Percentiles rank a stretch among this genome's conserved stretches.
These are phyloP conservation scores for Globisporangium cylindrosporum DNA, from an alignment of 352 stramenopile species.

Conservation along the genomic window DNA sequence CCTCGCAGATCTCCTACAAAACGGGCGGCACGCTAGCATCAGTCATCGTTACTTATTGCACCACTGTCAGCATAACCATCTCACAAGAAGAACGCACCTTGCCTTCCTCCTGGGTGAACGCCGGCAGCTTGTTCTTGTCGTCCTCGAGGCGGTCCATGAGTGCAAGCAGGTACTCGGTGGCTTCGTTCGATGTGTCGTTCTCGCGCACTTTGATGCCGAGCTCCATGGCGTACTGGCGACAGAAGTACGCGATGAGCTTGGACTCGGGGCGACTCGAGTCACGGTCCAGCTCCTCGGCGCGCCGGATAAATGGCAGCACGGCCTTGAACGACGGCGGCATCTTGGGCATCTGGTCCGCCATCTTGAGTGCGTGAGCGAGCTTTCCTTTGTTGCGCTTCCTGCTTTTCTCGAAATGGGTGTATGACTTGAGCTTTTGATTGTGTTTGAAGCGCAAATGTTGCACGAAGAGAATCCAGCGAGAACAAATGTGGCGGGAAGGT, in stretches of 20 bases:
- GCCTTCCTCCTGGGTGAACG: constrained; percentile 90
- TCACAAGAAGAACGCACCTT: constrained; percentile 45
- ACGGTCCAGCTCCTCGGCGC: constrained; percentile 94
- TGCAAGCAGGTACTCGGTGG: constrained; percentile 86
- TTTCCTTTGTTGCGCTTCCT: constrained; percentile 16
- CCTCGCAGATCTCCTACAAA: constrained; percentile 73
- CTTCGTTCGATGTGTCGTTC: constrained; percentile 68
- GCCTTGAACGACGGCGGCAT: constrained; percentile 93
- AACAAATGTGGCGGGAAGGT: constrained; percentile 15
- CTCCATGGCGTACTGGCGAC: constrained; percentile 87
- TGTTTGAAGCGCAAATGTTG: background rate
- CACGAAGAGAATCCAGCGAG: constrained; percentile 6
- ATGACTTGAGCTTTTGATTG: background rate
- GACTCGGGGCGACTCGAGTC: constrained; percentile 89
- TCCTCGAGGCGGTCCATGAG: constrained; percentile 91
- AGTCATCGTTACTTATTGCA: background rate
- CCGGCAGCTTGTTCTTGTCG: constrained; percentile 88
- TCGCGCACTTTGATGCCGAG: constrained; percentile 85
- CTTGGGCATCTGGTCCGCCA: constrained; percentile 59
- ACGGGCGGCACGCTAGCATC: background rate
- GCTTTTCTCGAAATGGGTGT: constrained; percentile 16
- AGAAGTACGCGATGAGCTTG: constrained; percentile 95
- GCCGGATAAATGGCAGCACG: constrained; percentile 91
- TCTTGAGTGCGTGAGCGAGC: constrained; percentile 15
- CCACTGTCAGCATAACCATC: background rate